Base-by-base conservation (phyloP, 805 yeast genomes). In the Candida germanica region DNA sequence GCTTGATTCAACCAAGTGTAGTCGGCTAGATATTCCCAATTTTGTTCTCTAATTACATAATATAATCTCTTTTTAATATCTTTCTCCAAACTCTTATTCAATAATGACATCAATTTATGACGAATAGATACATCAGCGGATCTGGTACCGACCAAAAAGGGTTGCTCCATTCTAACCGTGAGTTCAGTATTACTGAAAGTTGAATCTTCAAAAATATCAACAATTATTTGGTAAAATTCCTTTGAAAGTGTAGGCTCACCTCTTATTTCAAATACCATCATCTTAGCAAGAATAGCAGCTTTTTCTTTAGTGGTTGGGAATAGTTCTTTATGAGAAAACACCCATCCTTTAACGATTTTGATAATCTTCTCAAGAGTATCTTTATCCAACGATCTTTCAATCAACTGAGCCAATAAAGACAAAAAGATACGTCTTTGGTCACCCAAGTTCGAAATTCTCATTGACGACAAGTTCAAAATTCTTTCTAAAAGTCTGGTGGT, bases 301-400 rank as follows among this genome's bases (percentile, higher is more conserved):
- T 93, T 93, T 53, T 93, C 99, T 55, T 93, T 94, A 2, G 84
- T 79, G 0, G 98, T 87, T 3, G 99, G 99, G 67, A 88, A 88
- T 15, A 87, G 70, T 46, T 87, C 96, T 3, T 78, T 69, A 38
- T 81, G 77, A 2, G 87, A 77, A 53, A 94, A 88, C 0, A 89
- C 91, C 98, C 99, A 93, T 11, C 74, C 73, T 50, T 89, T 77
- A 1, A 89, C 91, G 45, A 88, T 80, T 19, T 72, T 71, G 17
- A 91, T 78, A 30, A 93, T 84, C 51, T 81, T 83, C 42, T 76
- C 76, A 42, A 89, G 66, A 6, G 93, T 75, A 16, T 75, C 79
- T 41, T 79, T 80, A 50, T 89, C 96, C 40, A 78, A 72, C 0
- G 96, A 85, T 25, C 95, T 73, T 49, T 93, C 98, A 44, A 93